phyloP scores from a whole-genome alignment of 1,139 yeast species.

The Yamadazyma triangularis region DNA sequence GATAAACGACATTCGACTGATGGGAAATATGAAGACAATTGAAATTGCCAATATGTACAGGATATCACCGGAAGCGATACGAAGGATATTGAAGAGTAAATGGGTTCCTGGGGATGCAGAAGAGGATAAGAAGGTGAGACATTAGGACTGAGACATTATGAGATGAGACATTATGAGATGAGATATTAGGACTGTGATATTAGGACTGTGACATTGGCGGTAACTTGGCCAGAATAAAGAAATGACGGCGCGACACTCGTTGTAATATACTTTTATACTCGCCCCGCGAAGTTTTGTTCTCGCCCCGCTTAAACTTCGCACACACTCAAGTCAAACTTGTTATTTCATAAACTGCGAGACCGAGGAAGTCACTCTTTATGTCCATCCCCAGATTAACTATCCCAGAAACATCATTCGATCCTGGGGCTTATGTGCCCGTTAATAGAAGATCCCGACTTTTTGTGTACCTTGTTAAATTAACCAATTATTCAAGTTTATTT shows the following conservation, averaged over 20 bases:
- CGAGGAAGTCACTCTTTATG: no score
- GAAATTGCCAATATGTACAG: conserved; percentile 63
- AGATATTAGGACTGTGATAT: no score
- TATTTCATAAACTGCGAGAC: no score
- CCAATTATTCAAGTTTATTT: conserved; percentile 33
- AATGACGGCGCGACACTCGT: no score
- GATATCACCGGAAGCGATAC: conserved; percentile 77
- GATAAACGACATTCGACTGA: conserved; percentile 59
- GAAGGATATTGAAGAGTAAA: conserved; percentile 71
- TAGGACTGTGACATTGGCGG: no score
- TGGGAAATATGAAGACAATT: conserved; percentile 57
- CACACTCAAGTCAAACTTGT: no score
- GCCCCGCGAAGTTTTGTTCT: no score
- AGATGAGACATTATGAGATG: no score
- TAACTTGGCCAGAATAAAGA: no score
- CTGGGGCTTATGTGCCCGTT: conserved; percentile 18
- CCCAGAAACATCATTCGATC: conserved; percentile 42
- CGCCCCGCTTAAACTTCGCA: no score
- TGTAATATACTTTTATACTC: no score
- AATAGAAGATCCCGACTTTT: conserved; percentile 24
- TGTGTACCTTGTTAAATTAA: conserved; percentile 26
- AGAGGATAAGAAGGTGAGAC: conserved; percentile 23
- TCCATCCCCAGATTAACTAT: conserved; percentile 33
- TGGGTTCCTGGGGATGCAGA: conserved; percentile 67
- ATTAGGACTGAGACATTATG: no score